Base-by-base conservation (phyloP, 192 early-diverging fungal genomes). In the Backusella sp. region DNA sequence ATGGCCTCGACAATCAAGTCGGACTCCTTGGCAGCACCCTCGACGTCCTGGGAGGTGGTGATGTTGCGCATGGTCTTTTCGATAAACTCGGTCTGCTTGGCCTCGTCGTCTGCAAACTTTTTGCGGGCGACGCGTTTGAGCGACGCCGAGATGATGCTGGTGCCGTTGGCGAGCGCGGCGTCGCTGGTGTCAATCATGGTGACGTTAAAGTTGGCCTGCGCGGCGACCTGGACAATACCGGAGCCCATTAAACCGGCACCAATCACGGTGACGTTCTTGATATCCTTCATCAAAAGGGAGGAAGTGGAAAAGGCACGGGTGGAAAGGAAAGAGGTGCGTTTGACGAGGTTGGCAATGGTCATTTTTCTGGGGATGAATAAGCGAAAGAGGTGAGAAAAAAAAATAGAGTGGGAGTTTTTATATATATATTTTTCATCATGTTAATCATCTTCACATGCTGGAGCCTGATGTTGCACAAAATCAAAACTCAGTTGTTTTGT, bases 1-100 rank as follows among this genome's bases (percentile, higher is more conserved):
- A 97, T 94, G 12, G 97, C 97, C 85, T 99, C 97, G 35, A 99
- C 86, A n/a, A 97, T 90, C 67, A 99, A 82, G 77, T 95, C 94
- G 3, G 94, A 85, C 7, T 87, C 70, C 52, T 78, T 73, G 1
- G 88, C 94, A 17, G 92, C 90, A n/a, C 77, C 79, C 11, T 77
- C 77, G 2, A 92, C 84, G 68, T 92, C 88, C 6, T 92, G 95
- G 66, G 92, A 90, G 46, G 86, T 80, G 8, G 77, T 66, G 76
- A 99, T 89, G 42, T 91, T 90, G 39, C 86, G 42, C 74, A 94
- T 76, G 52, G 91, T 90, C 21, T 88, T 86, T 34, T 95, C 91
- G 23, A 97, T 90, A 68, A 92, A 95, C 30, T 81, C 77, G 62
- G 74, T 79, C 72, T 92, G 90, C 73, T 86, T 84, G 3, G 73